Evolutionary conservation across 1,284 basidiomycete species (phyloP), one percentile per base, ranked within the genome.

Genomic region (Xerocomus nothofagi): DNA sequence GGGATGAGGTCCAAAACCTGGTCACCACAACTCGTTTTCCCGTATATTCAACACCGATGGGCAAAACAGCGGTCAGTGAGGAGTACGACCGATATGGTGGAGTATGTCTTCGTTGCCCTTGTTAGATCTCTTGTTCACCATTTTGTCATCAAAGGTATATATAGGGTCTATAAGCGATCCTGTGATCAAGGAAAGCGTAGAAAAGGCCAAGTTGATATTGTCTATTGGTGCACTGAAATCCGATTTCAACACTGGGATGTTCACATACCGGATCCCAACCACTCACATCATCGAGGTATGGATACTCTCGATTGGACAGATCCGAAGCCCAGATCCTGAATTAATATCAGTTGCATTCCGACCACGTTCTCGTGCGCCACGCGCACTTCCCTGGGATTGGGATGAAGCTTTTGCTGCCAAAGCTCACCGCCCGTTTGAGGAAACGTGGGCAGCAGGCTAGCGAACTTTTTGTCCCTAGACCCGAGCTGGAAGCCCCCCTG

Each of bases 231-330:
- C 77, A 1, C 72, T 97, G 42, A 85, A 85, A 71, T 86, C 80
- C 51, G 96, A 98, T 68, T 97, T 95, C 77, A 98, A 98, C 67
- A 89, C 88, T 15, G 92, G 89, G 39, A 86, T 86, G 69, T 92
- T 89, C 66, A 86, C 86, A 0, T 89, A 88, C 59, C 79, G 77
- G 45, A 82, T 86, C 65, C 85, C 86, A 48, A 76, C 68, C 11
- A 72, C 67, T 27, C 76, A 77, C 30, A 81, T 80, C 9, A 74
- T 90, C 50, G 86, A 90, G 72, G 86, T 87, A 55, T 12, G 29
- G 3, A 31, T 59, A 47, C 14, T 3, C 44, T 26, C 0, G 1
- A 2, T n/a, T n/a, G n/a, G n/a, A n/a, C n/a, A n/a, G n/a, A n/a
- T n/a, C n/a, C n/a, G n/a, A n/a, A n/a, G n/a, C n/a, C n/a, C 15